phyloP scores from a whole-genome alignment of 176 grass and related monocot species.

The Secale cereale region DNA sequence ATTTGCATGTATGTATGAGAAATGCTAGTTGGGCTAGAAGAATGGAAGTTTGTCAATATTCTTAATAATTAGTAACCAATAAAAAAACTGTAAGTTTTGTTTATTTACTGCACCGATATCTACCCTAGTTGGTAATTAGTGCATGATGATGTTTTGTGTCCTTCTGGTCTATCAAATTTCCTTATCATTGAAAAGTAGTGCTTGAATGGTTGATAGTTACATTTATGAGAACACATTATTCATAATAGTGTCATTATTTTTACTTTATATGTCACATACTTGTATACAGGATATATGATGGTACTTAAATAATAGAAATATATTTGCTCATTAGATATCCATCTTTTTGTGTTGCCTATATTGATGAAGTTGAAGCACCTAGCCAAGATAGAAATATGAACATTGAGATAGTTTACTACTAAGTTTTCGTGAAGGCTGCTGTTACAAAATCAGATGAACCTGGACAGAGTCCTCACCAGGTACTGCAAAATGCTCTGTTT shows the following conservation, averaged over 20 bases:
- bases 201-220: not conserved
- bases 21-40: slow-evolving; percentile 1
- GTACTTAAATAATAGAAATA: not conserved
- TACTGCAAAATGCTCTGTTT: slow-evolving; percentile 32
- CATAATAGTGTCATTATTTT: not conserved
- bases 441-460: slow-evolving; percentile 60
- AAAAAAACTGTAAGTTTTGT: not conserved
- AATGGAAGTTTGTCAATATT: not conserved
- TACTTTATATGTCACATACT: not conserved
- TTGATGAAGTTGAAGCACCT: slow-evolving; percentile 71
- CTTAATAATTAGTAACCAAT: not conserved
- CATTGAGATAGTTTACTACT: slow-evolving; percentile 76
- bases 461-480: slow-evolving; percentile 89
- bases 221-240: not conserved
- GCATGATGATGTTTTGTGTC: not conserved
- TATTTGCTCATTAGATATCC: slow-evolving; percentile 47
- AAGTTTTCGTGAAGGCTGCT: slow-evolving; percentile 83
- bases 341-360: slow-evolving; percentile 73
- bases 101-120: not conserved
- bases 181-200: not conserved
- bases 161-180: not conserved
- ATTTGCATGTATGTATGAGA: slow-evolving; percentile 1
- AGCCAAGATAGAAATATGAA: slow-evolving; percentile 51
- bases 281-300: not conserved
- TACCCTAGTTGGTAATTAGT: not conserved